Base-by-base conservation (phyloP, 129 eudicot genomes). In the Flaveria sonorensis region DNA sequence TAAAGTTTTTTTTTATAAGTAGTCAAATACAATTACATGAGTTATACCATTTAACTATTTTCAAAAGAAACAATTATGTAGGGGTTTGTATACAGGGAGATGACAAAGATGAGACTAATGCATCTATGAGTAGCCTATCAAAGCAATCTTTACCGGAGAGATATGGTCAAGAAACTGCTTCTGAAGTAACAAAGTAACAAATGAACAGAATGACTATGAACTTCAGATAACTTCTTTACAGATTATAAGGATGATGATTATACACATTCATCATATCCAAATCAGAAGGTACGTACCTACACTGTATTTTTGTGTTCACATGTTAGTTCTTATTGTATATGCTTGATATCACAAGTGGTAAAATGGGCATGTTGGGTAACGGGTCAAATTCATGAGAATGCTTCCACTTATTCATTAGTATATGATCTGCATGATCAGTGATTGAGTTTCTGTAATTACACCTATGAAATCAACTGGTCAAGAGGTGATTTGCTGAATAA, bases 211-310 rank as follows among this genome's bases (percentile, higher is more conserved):
- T 40, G 92, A 24, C 12, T 82, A 84, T 85, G 96, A 85, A 10
- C 87, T 85, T 20, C 96, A 82, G 70, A 76, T 87, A 11, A 86
- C 87, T 62, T 87, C 96, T n/a, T n/a, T n/a, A n/a, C n/a, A n/a
- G n/a, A n/a, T n/a, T n/a, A n/a, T n/a, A n/a, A n/a, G n/a, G n/a
- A n/a, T n/a, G n/a, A n/a, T n/a, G n/a, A n/a, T n/a, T n/a, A n/a
- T n/a, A n/a, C n/a, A n/a, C n/a, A n/a, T n/a, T n/a, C n/a, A n/a
- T n/a, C n/a, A n/a, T n/a, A n/a, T n/a, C n/a, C n/a, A n/a, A n/a
- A n/a, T n/a, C n/a, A n/a, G 23, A 85, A 85, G 95, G n/a, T n/a
- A n/a, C n/a, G 95, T 89, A 82, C 36, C 46, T 67, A 50, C 65
- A 68, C 32, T 20, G 4, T 12, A 65, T 20, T 26, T 45, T 55